phyloP scores from a whole-genome alignment of 306 rosid species.

The Albizia julibrissin region DNA sequence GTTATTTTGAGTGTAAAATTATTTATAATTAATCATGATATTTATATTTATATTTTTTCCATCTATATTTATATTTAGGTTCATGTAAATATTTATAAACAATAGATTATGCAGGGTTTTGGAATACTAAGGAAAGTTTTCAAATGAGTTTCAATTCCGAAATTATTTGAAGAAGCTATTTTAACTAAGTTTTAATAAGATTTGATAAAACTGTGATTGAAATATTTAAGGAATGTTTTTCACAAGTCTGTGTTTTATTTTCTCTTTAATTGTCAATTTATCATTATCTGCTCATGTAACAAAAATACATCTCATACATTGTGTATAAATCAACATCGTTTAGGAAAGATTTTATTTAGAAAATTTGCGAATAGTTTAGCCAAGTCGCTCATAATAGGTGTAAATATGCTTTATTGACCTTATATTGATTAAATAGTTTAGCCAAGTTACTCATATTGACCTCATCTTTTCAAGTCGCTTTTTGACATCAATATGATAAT shows the following conservation, averaged over 20 bases:
- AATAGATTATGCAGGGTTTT: not conserved
- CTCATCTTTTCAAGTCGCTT: too few relatives aligned
- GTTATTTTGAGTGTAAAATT: not conserved
- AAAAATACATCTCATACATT: too few relatives aligned
- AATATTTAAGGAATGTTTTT: too few relatives aligned
- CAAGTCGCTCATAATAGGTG: not conserved
- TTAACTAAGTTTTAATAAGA: not conserved
- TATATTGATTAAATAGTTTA: too few relatives aligned
- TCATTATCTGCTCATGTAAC: too few relatives aligned
- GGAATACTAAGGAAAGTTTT: not conserved
- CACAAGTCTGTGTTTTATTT: too few relatives aligned
- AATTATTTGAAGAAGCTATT: too few relatives aligned
- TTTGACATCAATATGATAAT: too few relatives aligned
- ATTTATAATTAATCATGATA: not conserved
- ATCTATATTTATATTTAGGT: not conserved
- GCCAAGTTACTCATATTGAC: too few relatives aligned
- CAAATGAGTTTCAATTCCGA: not conserved
- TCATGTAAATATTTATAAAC: not conserved
- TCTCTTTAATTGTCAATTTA: not conserved
- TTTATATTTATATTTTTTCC: not conserved
- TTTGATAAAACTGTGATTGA: not conserved
- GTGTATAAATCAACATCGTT: not conserved
- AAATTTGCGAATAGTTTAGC: too few relatives aligned
- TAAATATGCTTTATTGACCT: too few relatives aligned
- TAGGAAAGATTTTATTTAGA: too few relatives aligned